phyloP scores from a whole-genome alignment of 2,329 filamentous ascomycete species.

The Rhytidhysteron rufulum region DNA sequence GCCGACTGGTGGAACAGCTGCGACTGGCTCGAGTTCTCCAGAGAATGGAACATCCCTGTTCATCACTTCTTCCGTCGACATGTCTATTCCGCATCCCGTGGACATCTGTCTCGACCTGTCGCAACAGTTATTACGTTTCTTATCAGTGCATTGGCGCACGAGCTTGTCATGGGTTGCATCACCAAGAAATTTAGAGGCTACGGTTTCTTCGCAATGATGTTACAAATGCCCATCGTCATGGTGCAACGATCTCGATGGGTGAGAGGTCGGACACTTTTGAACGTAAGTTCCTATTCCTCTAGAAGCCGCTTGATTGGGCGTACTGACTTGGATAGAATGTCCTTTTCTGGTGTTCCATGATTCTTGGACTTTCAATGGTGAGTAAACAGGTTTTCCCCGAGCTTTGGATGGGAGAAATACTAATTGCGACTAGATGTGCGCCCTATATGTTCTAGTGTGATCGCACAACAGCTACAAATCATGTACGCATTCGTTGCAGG shows the following conservation, averaged over 20 bases:
- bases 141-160: constrained; percentile 83
- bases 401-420: too few relatives aligned
- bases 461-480: not conserved
- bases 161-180: constrained; percentile 96
- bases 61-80: constrained; percentile 93
- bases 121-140: constrained; percentile 91
- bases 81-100: constrained; percentile 80
- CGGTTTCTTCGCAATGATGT: constrained; percentile 91
- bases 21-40: constrained; percentile 92
- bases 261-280: constrained; percentile 69
- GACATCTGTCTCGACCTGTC: constrained; percentile 68
- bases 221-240: constrained; percentile 92
- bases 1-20: constrained; percentile 68
- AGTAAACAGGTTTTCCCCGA: constrained; percentile 27
- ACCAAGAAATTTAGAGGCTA: constrained; percentile 95
- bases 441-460: constrained; percentile 37
- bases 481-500: not conserved
- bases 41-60: constrained; percentile 97
- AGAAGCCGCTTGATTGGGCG: too few relatives aligned
- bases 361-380: constrained; percentile 77
- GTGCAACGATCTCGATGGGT: constrained; percentile 79
- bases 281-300: too few relatives aligned
- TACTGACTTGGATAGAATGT: constrained; percentile 57
- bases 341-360: constrained; percentile 90
- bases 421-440: constrained; percentile 38